A percentile compares a stretch with the other conserved stretches of the same genome.
phyloP scores from a whole-genome alignment of 331 rosid genomes.

The Spiraea crenata region DNA sequence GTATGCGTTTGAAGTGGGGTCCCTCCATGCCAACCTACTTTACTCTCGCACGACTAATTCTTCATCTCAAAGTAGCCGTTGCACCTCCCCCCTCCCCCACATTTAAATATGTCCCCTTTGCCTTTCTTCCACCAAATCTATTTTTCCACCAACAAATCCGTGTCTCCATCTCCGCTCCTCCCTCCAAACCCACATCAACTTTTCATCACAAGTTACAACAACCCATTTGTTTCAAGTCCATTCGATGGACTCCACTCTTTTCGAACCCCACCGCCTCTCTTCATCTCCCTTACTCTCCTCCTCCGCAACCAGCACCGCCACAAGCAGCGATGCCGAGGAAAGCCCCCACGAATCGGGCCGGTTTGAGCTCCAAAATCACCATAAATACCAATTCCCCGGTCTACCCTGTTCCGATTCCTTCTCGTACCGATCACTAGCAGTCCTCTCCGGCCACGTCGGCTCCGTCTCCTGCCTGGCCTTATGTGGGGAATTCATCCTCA shows the following conservation, averaged over 20 bases:
- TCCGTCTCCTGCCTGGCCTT: slow-evolving; percentile 73
- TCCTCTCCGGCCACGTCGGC: slow-evolving; percentile 71
- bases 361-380: slow-evolving; percentile 23
- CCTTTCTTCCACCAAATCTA: background rate
- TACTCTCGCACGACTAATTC: slow-evolving; percentile 7
- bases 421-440: slow-evolving; percentile 50
- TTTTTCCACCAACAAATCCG: slow-evolving; percentile 41
- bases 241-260: slow-evolving; percentile 13
- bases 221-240: no score
- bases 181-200: no score
- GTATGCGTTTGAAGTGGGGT: slow-evolving; percentile 14
- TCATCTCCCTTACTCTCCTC: slow-evolving; percentile 35
- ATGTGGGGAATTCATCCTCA: slow-evolving; percentile 80
- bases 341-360: slow-evolving; percentile 32
- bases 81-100: slow-evolving; percentile 27
- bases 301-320: slow-evolving; percentile 23
- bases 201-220: no score
- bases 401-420: slow-evolving; percentile 30
- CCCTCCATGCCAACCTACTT: slow-evolving; percentile 18
- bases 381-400: slow-evolving; percentile 12
- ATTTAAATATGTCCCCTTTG: slow-evolving; percentile 14
- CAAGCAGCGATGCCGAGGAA: slow-evolving; percentile 39
- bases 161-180: slow-evolving; percentile 25
- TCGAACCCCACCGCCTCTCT: slow-evolving; percentile 28
- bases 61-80: slow-evolving; percentile 75